These are phyloP conservation scores for Lecanicillium sp. DNA, from an alignment of 2,329 filamentous ascomycete genomes.

Conservation along the genomic window DNA sequence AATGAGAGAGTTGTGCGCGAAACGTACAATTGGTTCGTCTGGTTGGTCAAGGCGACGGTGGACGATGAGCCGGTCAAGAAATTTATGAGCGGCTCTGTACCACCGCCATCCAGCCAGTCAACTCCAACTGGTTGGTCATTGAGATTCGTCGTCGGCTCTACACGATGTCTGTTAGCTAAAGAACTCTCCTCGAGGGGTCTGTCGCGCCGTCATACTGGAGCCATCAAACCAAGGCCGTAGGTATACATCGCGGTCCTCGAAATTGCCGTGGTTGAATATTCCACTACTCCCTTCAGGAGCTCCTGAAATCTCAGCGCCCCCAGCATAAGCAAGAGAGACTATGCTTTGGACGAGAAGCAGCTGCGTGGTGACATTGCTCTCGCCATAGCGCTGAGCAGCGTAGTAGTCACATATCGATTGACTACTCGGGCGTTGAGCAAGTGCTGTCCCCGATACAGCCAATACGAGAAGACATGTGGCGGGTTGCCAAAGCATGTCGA, in stretches of 20 bases:
- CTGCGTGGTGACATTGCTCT: slow-evolving; percentile 17
- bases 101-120: slow-evolving; percentile 24
- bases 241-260: slow-evolving; percentile 14
- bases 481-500: neutral
- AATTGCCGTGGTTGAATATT: slow-evolving; percentile 20
- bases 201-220: slow-evolving; percentile 12
- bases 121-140: slow-evolving; percentile 17
- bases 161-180: neutral
- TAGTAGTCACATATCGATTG: slow-evolving; percentile 24
- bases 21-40: slow-evolving; percentile 21
- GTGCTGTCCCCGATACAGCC: neutral
- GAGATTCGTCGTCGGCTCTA: slow-evolving; percentile 18
- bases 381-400: slow-evolving; percentile 15
- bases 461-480: neutral
- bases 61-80: slow-evolving; percentile 17
- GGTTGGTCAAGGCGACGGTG: slow-evolving; percentile 13
- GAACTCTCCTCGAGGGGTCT: neutral
- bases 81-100: slow-evolving; percentile 14
- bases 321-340: slow-evolving; percentile 21
- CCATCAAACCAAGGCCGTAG: slow-evolving; percentile 23
- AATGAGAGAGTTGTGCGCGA: too few relatives aligned
- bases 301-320: slow-evolving; percentile 12
- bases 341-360: slow-evolving; percentile 20
- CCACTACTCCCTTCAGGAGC: slow-evolving; percentile 15
- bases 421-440: slow-evolving; percentile 13